Conservation (phyloP, 1,284 basidiomycete genomes). For the Stygiomarasmius scandens region DNA sequence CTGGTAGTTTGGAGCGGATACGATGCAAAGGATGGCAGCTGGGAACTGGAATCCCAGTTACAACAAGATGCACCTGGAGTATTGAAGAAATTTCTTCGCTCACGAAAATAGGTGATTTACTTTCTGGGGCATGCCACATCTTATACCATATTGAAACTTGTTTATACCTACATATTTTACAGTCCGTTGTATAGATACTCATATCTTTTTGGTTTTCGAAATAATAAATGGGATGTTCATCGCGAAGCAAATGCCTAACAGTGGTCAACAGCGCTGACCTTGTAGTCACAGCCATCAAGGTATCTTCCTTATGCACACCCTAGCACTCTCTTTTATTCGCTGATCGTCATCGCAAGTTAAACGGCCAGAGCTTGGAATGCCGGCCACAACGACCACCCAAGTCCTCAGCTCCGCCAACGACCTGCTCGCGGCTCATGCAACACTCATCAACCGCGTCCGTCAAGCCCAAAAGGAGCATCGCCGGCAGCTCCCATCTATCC, state of each 20-base stretch:
- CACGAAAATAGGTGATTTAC: neutral
- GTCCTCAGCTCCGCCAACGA: conserved; percentile 51
- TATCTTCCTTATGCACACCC: neutral
- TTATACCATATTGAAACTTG: too few relatives aligned
- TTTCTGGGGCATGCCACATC: too few relatives aligned
- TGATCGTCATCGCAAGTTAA: neutral
- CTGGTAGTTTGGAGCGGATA: conserved; percentile 9
- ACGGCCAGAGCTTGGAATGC: neutral
- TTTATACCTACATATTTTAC: too few relatives aligned
- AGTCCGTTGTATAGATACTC: too few relatives aligned
- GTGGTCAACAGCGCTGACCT: neutral
- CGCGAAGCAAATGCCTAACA: too few relatives aligned
- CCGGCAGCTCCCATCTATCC: conserved; percentile 31
- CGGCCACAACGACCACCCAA: conserved; percentile 30
- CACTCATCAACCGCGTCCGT: conserved; percentile 33
- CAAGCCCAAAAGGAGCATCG: conserved; percentile 38
- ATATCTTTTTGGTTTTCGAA: too few relatives aligned
- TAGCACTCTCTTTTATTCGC: neutral
- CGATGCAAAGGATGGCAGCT: conserved; percentile 8
- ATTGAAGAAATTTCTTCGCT: neutral
- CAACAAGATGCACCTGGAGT: conserved; percentile 6
- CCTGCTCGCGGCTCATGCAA: conserved; percentile 51
- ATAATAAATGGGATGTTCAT: too few relatives aligned
- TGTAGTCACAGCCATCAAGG: neutral
- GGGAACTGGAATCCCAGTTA: conserved; percentile 11